Base-by-base conservation (phyloP, 345 rosid genomes). In the Theobroma cacao region DNA sequence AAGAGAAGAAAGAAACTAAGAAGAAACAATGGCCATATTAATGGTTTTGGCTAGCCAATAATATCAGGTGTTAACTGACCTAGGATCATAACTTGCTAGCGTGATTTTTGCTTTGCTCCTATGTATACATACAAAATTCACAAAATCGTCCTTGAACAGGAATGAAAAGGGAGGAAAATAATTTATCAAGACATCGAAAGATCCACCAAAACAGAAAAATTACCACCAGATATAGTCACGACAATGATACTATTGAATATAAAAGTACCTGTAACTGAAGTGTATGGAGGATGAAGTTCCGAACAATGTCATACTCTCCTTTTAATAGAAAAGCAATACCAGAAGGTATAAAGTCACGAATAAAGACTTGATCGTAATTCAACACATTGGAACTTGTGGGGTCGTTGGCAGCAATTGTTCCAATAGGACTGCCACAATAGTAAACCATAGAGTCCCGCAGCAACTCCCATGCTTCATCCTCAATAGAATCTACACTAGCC, bases 341-440 rank as follows among this genome's bases (percentile, higher is more conserved):
- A 73, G 90, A 85, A 24, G 93, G 88, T 78, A 87, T 82, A 52
- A 87, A 87, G 67, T 87, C 88, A 64, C 90, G 84, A 78, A 87
- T 87, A 80, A 85, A 87, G 74, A 85, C 90, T 63, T 87, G 90
- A 71, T 85, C 90, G 11, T 87, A 89, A 80, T 91, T 91, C 83
- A 89, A 69, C 60, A 87, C 86, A 77, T 74, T 83, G 68, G 93
- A 82, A 81, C 81, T 77, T 9, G 90, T 89, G 70, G 98, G 95
- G 81, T 93, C 98, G 74, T 88, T 92, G 69, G 98, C 97, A 82
- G 98, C 97, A 83, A 95, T 87, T 1, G 98, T 95, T 84, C 98
- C 98, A 69, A 93, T 78, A 5, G 98, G 98, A 58, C 88, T 86
- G 61, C 93, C 89, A 62, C 94, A 93, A 61, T 93, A 93, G 74